These are phyloP conservation scores for Pseudotsuga menziesii DNA, from an alignment of 75 land plant genomes.

Conservation along the genomic window DNA sequence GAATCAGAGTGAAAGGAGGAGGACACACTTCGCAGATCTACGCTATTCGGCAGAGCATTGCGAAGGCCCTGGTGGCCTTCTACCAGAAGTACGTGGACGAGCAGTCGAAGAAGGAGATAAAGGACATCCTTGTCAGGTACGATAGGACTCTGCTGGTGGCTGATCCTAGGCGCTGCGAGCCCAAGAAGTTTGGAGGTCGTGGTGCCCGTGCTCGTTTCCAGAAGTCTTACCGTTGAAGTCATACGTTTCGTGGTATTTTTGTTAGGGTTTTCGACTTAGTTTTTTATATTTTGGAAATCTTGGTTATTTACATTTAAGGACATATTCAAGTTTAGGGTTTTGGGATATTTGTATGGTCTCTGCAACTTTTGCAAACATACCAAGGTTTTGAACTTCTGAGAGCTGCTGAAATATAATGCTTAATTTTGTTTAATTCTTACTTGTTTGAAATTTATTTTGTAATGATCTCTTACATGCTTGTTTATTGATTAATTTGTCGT, in stretches of 20 bases:
- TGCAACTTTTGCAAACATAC: no score
- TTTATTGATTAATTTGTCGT: no score
- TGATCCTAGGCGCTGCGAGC: constrained; percentile 72
- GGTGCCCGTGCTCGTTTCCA: constrained; percentile 87
- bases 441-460: no score
- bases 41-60: constrained; percentile 70
- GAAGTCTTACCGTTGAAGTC: constrained; percentile 71
- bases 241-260: not conserved
- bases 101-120: constrained; percentile 76
- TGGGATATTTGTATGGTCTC: no score
- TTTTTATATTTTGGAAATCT: no score
- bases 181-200: constrained; percentile 78
- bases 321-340: no score
- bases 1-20: constrained; percentile 66
- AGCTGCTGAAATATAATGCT: no score
- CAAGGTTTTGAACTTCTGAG: no score
- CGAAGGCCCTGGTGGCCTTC: constrained; percentile 68
- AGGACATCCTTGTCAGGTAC: constrained; percentile 52
- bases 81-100: constrained; percentile 77
- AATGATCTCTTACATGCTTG: no score
- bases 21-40: constrained; percentile 75
- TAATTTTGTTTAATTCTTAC: no score
- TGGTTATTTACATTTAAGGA: no score
- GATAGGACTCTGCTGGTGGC: constrained; percentile 71
- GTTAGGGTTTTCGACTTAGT: not conserved